Conservation (phyloP, 2,329 filamentous ascomycete species). For the Aphanoascus verrucosus region DNA sequence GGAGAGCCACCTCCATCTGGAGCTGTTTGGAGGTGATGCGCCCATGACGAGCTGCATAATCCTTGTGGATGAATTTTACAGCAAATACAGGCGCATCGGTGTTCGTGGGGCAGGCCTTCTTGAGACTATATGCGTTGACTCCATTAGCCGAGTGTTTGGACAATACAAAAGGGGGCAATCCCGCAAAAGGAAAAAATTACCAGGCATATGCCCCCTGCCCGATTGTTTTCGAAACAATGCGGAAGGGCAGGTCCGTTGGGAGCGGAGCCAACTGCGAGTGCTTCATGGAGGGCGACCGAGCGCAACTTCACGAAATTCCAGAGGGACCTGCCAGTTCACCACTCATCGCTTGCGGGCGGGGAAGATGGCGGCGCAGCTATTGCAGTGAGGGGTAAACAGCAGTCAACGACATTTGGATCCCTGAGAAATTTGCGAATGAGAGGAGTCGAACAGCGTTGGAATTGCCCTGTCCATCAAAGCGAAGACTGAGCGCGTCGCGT, state of each 20-base stretch:
- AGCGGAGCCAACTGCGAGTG: slow-evolving; percentile 85
- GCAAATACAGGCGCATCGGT: slow-evolving; percentile 69
- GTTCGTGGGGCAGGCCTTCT: slow-evolving; percentile 74
- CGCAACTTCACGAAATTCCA: not conserved
- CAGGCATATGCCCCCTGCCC: slow-evolving; percentile 95
- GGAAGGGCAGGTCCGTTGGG: slow-evolving; percentile 74
- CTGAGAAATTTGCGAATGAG: not conserved
- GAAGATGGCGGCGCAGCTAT: not conserved
- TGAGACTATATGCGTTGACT: slow-evolving; percentile 51
- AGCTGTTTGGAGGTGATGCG: slow-evolving; percentile 83
- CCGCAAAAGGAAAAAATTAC: slow-evolving; percentile 41
- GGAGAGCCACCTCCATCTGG: slow-evolving; percentile 79
- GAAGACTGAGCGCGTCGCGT: slow-evolving; percentile 7
- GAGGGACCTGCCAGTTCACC: not conserved
- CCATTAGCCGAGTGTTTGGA: not conserved
- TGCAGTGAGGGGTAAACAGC: not conserved
- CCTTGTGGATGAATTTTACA: slow-evolving; percentile 97
- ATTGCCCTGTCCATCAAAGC: not conserved
- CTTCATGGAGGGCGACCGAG: slow-evolving; percentile 34
- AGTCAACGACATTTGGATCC: not conserved
- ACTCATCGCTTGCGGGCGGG: not conserved
- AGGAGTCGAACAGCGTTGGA: not conserved
- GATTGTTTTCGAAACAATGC: slow-evolving; percentile 91
- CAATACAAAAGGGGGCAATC: not conserved
- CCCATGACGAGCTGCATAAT: slow-evolving; percentile 80